Evolutionary conservation across 2,329 filamentous ascomycete species (phyloP), one percentile per base, ranked within the genome.

Genomic region (Aspergillus novoparasiticus): DNA sequence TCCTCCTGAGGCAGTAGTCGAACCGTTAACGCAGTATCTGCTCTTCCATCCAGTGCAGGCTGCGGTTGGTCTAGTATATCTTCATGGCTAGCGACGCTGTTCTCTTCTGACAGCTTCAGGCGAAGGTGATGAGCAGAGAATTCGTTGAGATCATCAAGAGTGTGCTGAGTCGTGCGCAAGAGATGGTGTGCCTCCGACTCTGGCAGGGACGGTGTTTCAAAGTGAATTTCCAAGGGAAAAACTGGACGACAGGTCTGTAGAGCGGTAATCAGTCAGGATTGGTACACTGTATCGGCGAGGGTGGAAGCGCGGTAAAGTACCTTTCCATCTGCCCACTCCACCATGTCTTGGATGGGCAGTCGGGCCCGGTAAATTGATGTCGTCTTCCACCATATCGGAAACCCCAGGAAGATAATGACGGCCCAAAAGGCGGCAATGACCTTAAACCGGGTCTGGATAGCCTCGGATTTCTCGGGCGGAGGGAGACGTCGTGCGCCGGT

Each of bases 301-400:
- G 34, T 30, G 26, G 28, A 43, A 10, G 30, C 23, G 36, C n/a
- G 30, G 32, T n/a, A 4, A 21, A 50, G 23, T 78, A 96, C 94
- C 85, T 91, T 92, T 68, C 93, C 93, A 73, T 96, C 91, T 11
- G 93, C 91, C 94, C 95, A 98, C 65, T 90, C 86, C 69, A 91
- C 86, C 95, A 99, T 99, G 60, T 89, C 86, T 73, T 90, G 86
- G 69, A 97, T 78, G 6, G 95, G 95, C 69, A 99, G 81, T 51
- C 89, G 85, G 14, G 94, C 94, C 60, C 95, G 87, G 77, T 96
- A 94, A 60, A 98, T 96, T 0, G 91, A 90, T 4, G 95, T 99
- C 0, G 95, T 98, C 77, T 89, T 89, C 89, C 93, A 96, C 95
- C 95, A 99, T 86, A 96, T 90, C 62, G 95, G 95, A 68, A 99